phyloP scores from a whole-genome alignment of 768 basidiomycete species.

The Lentinus brumalis region DNA sequence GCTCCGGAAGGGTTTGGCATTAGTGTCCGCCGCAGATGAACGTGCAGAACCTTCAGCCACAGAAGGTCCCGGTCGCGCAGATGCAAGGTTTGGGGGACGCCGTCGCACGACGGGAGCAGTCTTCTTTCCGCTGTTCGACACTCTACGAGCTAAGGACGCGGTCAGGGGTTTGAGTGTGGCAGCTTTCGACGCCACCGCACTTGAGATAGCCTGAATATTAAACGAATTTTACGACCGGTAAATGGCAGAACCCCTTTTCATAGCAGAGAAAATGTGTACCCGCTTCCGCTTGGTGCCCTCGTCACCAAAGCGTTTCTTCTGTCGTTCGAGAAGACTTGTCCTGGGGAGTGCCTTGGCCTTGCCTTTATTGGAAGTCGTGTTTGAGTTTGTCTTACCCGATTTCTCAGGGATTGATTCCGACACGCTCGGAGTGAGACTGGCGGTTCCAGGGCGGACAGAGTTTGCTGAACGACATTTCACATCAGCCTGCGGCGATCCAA shows the following conservation, averaged over 20 bases:
- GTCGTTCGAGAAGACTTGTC: not conserved
- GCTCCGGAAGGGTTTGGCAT: constrained; percentile 9
- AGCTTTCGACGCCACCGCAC: constrained; percentile 13
- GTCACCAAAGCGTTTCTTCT: constrained; percentile 11
- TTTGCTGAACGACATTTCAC: not conserved
- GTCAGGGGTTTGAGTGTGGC: constrained; percentile 19
- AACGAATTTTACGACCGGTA: not conserved
- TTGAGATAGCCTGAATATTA: constrained; percentile 11
- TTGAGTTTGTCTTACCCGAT: not conserved
- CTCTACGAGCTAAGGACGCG: constrained; percentile 12
- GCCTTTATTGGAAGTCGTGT: constrained; percentile 4
- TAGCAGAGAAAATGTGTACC: constrained; percentile 8
- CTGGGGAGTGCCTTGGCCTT: constrained; percentile 9
- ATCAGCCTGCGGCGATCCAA: not conserved
- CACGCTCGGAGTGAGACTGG: not conserved
- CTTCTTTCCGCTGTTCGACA: constrained; percentile 8
- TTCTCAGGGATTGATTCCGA: not conserved
- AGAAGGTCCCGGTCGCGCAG: not conserved
- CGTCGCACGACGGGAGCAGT: constrained; percentile 8
- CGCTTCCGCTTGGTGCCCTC: constrained; percentile 20
- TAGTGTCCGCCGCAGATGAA: not conserved
- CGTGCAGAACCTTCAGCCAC: not conserved
- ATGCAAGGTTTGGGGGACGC: not conserved
- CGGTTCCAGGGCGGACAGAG: not conserved
- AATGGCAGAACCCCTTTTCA: not conserved